Base-by-base conservation (phyloP, 2,329 filamentous ascomycete species). In the Seiridium cupressi region DNA sequence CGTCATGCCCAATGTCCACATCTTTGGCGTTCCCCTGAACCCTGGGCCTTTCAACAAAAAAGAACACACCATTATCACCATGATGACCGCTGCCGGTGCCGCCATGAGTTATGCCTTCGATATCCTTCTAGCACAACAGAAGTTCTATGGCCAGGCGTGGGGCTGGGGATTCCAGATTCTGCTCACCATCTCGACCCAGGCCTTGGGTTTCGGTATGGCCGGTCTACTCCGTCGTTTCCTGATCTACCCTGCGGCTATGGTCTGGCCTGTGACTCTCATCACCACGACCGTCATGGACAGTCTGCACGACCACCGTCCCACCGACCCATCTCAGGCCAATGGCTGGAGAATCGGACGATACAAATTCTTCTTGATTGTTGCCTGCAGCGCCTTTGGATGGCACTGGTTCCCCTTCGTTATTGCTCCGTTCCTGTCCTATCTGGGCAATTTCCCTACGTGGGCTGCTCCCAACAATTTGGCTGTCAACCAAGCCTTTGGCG, bases 351-450 rank as follows among this genome's bases (percentile, higher is more conserved):
- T 89, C 44, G 79, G 81, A 18, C 80, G 84, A 51, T 86, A 85
- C 65, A 76, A 76, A 59, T 84, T 82, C 69, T 89, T 88, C 72
- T 70, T 85, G 44, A 78, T 81, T 59, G 77, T 84, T 32, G 77
- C 83, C 62, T 63, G 72, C 8, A 76, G 71, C 4, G 79, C 80
- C 3, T 88, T 86, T 65, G 65, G 76, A 31, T 87, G 84, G 83
- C 85, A 86, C 66, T 87, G 83, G 81, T 80, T 87, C 66, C 86
- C 86, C 0, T 85, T 84, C 3, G 85, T 83, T 68, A 82, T 90
- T 47, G 87, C 85, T 61, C 84, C 84, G 57, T 86, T 84, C 55
- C 74, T 89, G 5, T 85, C 82, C 44, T 81, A 82, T 40, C 88
- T 89, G 68, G 55, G 55, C 44, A 82, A 84, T 34, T 88, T 84